phyloP scores from a whole-genome alignment of 2,329 filamentous ascomycete genomes.

The Scleromitrula shiraiana region DNA sequence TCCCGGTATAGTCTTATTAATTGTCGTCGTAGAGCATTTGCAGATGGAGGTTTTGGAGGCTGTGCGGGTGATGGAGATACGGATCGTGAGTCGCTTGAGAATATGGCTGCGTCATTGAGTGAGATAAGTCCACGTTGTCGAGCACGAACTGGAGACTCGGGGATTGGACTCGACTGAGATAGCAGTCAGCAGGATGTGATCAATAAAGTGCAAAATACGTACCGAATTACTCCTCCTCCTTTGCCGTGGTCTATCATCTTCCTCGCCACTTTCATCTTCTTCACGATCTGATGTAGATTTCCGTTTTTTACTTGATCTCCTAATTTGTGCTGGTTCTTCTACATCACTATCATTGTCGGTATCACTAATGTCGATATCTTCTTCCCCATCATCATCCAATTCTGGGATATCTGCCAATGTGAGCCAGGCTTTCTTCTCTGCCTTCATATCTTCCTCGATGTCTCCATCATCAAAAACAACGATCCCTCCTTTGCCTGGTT shows the following conservation, averaged over 20 bases:
- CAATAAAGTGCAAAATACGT: slow-evolving; percentile 29
- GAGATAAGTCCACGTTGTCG: slow-evolving; percentile 52
- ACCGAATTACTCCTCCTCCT: slow-evolving; percentile 84
- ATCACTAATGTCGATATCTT: slow-evolving; percentile 40
- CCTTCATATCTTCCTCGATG: slow-evolving; percentile 70
- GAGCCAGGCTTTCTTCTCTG: slow-evolving; percentile 74
- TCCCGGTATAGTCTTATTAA: slow-evolving; percentile 68
- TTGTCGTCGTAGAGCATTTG: slow-evolving; percentile 62
- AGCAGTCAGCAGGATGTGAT: slow-evolving; percentile 15
- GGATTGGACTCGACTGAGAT: slow-evolving; percentile 54
- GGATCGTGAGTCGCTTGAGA: slow-evolving; percentile 33
- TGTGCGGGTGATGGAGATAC: slow-evolving; percentile 48
- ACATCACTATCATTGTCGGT: slow-evolving; percentile 50
- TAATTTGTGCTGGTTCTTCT: slow-evolving; percentile 43
- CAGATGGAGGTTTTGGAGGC: slow-evolving; percentile 55
- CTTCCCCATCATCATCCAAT: slow-evolving; percentile 55
- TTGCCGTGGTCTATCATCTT: slow-evolving; percentile 68
- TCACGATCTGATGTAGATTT: slow-evolving; percentile 71
- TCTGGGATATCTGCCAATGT: slow-evolving; percentile 88
- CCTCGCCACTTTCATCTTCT: slow-evolving; percentile 56
- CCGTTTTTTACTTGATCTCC: slow-evolving; percentile 56
- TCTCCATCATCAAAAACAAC: slow-evolving; percentile 96
- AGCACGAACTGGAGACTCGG: slow-evolving; percentile 54
- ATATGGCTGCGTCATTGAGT: slow-evolving; percentile 39
- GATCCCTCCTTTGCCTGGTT: slow-evolving; percentile 74